These are phyloP conservation scores for Trichoderma koningii DNA, from an alignment of 2,329 filamentous ascomycete genomes.

Conservation along the genomic window DNA sequence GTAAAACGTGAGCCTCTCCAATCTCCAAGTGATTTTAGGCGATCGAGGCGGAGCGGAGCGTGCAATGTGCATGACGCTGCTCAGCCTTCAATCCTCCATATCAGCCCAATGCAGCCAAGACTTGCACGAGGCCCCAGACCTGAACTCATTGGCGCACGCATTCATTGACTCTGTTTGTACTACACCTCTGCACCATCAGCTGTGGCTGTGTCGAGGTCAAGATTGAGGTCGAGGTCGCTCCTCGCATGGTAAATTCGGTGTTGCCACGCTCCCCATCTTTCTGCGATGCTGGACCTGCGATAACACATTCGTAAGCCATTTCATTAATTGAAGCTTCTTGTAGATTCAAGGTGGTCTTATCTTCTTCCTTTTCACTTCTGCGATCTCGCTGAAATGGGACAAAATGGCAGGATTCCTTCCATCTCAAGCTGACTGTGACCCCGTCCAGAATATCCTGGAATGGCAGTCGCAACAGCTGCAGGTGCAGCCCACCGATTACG, in stretches of 20 bases:
- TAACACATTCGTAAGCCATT: background rate
- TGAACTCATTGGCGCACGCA: background rate
- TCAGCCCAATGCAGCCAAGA: conserved; percentile 2
- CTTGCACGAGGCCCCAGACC: background rate
- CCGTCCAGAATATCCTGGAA: background rate
- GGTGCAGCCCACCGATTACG: background rate
- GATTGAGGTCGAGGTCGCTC: too few species aligned
- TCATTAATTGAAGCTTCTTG: too few species aligned
- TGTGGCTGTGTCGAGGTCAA: background rate
- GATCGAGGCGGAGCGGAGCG: background rate
- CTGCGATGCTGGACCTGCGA: background rate
- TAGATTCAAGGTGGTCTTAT: too few species aligned
- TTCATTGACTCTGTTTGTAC: background rate
- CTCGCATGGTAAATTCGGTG: background rate
- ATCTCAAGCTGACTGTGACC: background rate
- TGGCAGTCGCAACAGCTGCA: background rate
- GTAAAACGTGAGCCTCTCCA: background rate
- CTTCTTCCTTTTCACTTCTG: too few species aligned
- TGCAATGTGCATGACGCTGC: background rate
- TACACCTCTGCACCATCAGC: background rate
- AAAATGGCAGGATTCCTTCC: background rate
- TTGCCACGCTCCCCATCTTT: background rate
- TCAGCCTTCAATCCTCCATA: background rate
- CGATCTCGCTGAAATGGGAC: background rate
- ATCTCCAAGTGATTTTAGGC: too few species aligned